Evolutionary conservation across 139 green algal genomes (phyloP), one percentile per base, ranked within the genome.

Genomic region (Chloropicon primus): DNA sequence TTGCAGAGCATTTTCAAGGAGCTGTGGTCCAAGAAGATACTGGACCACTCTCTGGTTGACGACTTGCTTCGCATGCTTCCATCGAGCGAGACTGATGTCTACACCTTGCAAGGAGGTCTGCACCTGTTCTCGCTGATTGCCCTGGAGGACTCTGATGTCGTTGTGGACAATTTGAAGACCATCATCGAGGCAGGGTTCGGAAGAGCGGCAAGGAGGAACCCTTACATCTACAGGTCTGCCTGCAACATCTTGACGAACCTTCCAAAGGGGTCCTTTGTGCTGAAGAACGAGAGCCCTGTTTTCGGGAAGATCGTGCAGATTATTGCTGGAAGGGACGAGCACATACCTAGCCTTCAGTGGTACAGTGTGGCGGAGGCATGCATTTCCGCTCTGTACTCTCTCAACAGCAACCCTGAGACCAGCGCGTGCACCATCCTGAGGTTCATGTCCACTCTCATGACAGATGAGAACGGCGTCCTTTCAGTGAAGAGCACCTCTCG

Each of bases 331-430:
- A 62, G 41, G 41, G 5, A 17, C 41, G 41, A 62, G 10, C 41
- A 62, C 41, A 62, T 62, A 5, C 41, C 41, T 17, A 5, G 10
- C 10, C 41, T 62, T 5, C 41, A 24, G 2, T 94, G 93, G 93
- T 93, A 87, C 62, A 83, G 85, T 0, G 89, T 82, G 0, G 89
- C 91, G 0, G 91, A 96, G 83, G 88, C 90, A 2, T 86, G 86
- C 1, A 71, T 97, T 0, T 78, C 26, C 2, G 90, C 93, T 0
- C 21, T 97, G 2, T 97, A 97, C 80, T 72, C 78, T 1, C 83
- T 97, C 79, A 89, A 95, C 81, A 90, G 88, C 0, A 25, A 83
- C 0, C 93, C 93, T 0, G 85, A 94, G 76, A 62, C 41, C 41
- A n/a, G 10, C 10, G 5, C 5, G 5, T 74, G 71, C 71, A 21